A percentile compares a stretch with the other conserved stretches of the same genome.
phyloP scores from a whole-genome alignment of 2,329 filamentous ascomycete genomes.

The Bipolaris cookei region DNA sequence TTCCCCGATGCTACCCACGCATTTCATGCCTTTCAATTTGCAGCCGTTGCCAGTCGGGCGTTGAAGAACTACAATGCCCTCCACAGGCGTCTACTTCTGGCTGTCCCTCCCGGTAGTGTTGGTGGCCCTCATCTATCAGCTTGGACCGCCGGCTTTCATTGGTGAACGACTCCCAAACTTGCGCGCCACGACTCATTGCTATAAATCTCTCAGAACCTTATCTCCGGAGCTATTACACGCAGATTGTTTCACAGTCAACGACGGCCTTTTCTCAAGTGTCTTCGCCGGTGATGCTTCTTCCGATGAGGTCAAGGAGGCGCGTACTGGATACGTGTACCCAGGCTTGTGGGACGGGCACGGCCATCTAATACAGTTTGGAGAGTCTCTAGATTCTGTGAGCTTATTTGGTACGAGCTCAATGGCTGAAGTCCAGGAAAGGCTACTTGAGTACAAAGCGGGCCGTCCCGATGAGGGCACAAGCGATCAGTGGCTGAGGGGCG shows the following conservation, averaged over 20 bases:
- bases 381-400: conserved; percentile 70
- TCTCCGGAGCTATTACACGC: conserved; percentile 44
- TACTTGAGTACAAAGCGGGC: conserved; percentile 59
- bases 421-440: conserved; percentile 60
- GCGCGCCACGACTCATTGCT: conserved; percentile 50
- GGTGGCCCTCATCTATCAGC: conserved; percentile 38
- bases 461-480: conserved; percentile 61
- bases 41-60: not conserved
- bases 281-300: conserved; percentile 36
- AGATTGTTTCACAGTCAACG: conserved; percentile 63
- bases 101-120: conserved; percentile 35
- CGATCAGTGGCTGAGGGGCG: conserved; percentile 68
- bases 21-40: not conserved
- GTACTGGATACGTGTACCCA: conserved; percentile 64
- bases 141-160: conserved; percentile 28
- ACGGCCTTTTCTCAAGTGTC: conserved; percentile 57
- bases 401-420: conserved; percentile 66
- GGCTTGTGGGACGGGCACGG: conserved; percentile 76
- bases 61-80: conserved; percentile 27
- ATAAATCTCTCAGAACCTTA: conserved; percentile 55
- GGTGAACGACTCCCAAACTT: conserved; percentile 29
- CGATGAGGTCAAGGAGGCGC: conserved; percentile 19
- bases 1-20: not conserved
- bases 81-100: conserved; percentile 29
- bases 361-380: conserved; percentile 69